phyloP scores from a whole-genome alignment of 345 rosid species.

The Streptanthus diversifolius region DNA sequence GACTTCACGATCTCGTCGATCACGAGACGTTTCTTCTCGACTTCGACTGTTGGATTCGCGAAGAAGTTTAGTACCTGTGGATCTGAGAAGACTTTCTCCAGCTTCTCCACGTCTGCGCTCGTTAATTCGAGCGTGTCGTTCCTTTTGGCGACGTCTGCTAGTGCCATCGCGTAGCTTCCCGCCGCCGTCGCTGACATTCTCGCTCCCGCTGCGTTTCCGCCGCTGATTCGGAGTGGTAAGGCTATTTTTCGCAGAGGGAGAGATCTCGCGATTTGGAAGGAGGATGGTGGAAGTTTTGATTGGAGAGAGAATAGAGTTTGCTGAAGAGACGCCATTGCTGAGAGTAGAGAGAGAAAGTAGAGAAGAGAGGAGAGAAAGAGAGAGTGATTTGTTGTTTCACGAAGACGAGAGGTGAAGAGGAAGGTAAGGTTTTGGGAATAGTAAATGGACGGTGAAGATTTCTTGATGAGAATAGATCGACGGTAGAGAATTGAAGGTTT shows the following conservation, averaged over 20 bases:
- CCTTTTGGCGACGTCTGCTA: slow-evolving; percentile 66
- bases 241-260: slow-evolving; percentile 40
- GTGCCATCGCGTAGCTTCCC: slow-evolving; percentile 69
- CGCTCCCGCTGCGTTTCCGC: slow-evolving; percentile 41
- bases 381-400: slow-evolving; percentile 23
- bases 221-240: slow-evolving; percentile 34
- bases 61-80: slow-evolving; percentile 48
- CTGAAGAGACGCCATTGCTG: slow-evolving; percentile 67
- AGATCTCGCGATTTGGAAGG: slow-evolving; percentile 36
- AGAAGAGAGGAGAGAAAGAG: not conserved
- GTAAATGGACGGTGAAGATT: not conserved
- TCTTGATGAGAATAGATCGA: not conserved
- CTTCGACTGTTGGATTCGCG: slow-evolving; percentile 50
- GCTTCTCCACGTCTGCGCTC: slow-evolving; percentile 66
- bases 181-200: slow-evolving; percentile 60
- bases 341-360: not conserved
- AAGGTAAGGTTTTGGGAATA: slow-evolving; percentile 28
- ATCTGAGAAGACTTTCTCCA: slow-evolving; percentile 67
- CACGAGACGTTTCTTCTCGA: slow-evolving; percentile 49
- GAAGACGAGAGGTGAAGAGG: slow-evolving; percentile 28
- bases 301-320: slow-evolving; percentile 50
- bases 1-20: slow-evolving; percentile 58
- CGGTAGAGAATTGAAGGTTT: slow-evolving; percentile 31
- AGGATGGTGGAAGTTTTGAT: slow-evolving; percentile 46
- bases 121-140: slow-evolving; percentile 63